Evolutionary conservation across 164 flowering plant species (phyloP), one percentile per base, ranked within the genome.

Genomic region (Amborella trichopoda): DNA sequence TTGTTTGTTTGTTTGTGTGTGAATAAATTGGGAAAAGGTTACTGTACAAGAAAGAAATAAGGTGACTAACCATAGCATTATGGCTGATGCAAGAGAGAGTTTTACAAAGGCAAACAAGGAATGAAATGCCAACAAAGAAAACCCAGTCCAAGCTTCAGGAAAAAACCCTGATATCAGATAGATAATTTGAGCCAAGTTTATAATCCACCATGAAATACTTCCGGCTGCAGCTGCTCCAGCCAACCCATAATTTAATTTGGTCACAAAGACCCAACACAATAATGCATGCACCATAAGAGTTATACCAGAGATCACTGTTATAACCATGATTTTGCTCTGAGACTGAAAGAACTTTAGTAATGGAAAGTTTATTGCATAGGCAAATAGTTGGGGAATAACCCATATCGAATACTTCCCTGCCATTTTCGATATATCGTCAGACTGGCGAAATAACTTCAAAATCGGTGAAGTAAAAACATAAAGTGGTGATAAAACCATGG

Each of bases 81-180:
- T 63, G 0, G 94, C 94, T 0, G 91, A 87, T 1, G 91, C 94
- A 0, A 87, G 55, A 8, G 96, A 87, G 16, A 83, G 32, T 47
- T 55, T 62, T 6, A 79, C 75, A 32, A 83, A 87, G 0, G 68
- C 70, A 84, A 81, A 73, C 0, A 83, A 50, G 40, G 74, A 71
- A 1, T 71, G 67, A 51, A 83, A 87, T 0, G 91, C 90, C 59
- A 58, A 68, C 75, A 55, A 63, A 0, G 96, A 77, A 44, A 87
- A 81, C 11, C 91, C 94, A 17, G 57, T 26, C 96, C 96, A 83
- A 12, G 86, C 75, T 34, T 52, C 46, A 0, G 79, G 86, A 46
- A 87, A 80, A 2, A 68, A 60, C 18, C 91, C 94, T 28, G 69
- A 48, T 5, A 79, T 49, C 1, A 88, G 69, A 46, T 84, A 84